Percentiles rank a stretch among this genome's conserved stretches.
phyloP scores from a whole-genome alignment of 1,284 basidiomycete species.

The Apiotrichum mycotoxinovorans region DNA sequence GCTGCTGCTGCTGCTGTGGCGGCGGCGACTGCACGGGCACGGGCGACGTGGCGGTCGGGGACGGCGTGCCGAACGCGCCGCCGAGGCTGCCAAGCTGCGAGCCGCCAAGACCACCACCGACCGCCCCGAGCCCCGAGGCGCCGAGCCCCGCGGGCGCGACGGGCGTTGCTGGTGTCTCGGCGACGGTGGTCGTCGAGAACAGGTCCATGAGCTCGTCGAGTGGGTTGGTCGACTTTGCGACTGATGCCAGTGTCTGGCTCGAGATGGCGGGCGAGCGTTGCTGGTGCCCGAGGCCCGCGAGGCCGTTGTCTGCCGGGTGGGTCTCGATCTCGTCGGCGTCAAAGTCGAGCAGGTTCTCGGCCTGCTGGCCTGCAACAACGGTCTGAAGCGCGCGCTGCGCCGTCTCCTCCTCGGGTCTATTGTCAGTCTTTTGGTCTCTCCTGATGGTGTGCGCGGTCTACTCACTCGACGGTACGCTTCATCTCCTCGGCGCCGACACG shows the following conservation, averaged over 20 bases:
- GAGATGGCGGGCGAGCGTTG: conserved; percentile 20
- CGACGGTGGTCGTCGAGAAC: conserved; percentile 60
- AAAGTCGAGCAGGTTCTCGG: conserved; percentile 93
- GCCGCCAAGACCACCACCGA: too few relatives aligned
- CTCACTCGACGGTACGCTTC: conserved; percentile 63
- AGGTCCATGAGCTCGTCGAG: conserved; percentile 86
- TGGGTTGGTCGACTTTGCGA: conserved; percentile 61
- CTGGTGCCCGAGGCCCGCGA: not conserved
- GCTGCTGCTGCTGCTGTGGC: not conserved
- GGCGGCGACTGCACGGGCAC: not conserved
- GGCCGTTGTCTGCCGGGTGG: conserved; percentile 42
- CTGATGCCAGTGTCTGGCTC: conserved; percentile 33
- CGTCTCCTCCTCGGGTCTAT: conserved; percentile 59
- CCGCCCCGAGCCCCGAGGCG: too few relatives aligned
- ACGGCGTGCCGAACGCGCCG: not conserved
- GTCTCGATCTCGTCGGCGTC: conserved; percentile 63
- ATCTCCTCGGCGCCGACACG: conserved; percentile 79
- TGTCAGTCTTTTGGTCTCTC: conserved; percentile 10
- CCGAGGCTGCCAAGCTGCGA: not conserved
- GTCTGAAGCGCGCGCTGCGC: conserved; percentile 83
- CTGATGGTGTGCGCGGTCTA: conserved; percentile 21
- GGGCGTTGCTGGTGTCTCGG: conserved; percentile 28
- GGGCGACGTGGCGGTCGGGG: too few relatives aligned
- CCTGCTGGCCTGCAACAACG: conserved; percentile 81
- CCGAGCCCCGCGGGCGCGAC: not conserved